Percentiles rank a stretch among this genome's conserved stretches.
phyloP scores from a whole-genome alignment of 352 stramenopile species.

The Globisporangium apiculatum region DNA sequence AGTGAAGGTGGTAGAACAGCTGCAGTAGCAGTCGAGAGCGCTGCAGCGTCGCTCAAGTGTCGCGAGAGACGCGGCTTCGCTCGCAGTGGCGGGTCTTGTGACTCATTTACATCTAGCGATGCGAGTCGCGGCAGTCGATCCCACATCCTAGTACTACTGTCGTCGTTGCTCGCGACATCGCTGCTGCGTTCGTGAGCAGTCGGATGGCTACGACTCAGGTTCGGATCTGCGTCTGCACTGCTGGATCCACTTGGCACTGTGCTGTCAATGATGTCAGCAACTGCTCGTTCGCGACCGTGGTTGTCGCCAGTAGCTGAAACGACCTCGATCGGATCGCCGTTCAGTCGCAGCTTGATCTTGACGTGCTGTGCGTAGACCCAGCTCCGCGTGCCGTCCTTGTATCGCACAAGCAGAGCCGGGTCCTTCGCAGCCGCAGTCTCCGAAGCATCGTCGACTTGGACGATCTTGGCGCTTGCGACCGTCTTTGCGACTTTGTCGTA shows the following conservation, averaged over 20 bases:
- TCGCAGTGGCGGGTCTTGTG: background rate
- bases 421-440: background rate
- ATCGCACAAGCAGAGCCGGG: conserved; percentile 18
- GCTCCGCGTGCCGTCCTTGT: conserved; percentile 19
- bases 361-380: conserved; percentile 18
- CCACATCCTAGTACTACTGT: background rate
- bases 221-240: no score
- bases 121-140: background rate
- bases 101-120: background rate
- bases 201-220: no score
- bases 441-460: conserved; percentile 5
- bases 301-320: no score
- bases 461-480: conserved; percentile 18
- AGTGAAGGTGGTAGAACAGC: background rate
- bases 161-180: background rate
- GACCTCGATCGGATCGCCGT: conserved; percentile 7
- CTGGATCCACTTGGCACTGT: no score
- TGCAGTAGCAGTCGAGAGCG: background rate
- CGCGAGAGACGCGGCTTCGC: background rate
- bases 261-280: no score
- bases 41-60: conserved; percentile 1
- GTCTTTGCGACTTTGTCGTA: conserved; percentile 17
- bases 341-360: conserved; percentile 24
- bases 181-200: no score
- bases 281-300: no score